Conservation (phyloP, 768 basidiomycete genomes). For the Boletus eberwhitei region DNA sequence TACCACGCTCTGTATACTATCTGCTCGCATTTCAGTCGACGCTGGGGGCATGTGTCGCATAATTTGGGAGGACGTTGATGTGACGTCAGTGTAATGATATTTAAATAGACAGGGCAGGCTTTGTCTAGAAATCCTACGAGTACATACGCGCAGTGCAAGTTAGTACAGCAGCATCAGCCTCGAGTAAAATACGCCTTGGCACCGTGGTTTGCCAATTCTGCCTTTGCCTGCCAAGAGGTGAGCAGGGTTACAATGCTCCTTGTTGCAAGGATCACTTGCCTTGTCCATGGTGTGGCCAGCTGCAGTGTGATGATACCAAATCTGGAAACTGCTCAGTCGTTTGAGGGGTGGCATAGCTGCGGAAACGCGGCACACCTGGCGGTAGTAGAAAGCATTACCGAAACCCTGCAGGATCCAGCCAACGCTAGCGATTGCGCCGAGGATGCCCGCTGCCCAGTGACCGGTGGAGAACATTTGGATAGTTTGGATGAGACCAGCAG, state of each 20-base stretch:
- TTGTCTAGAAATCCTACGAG: slow-evolving; percentile 9
- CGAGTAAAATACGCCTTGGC: slow-evolving; percentile 87
- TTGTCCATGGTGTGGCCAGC: slow-evolving; percentile 89
- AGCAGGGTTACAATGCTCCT: neutral
- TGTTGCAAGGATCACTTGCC: slow-evolving; percentile 38
- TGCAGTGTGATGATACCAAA: slow-evolving; percentile 73
- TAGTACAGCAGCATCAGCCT: slow-evolving; percentile 43
- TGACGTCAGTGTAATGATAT: slow-evolving; percentile 13
- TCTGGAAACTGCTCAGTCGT: slow-evolving; percentile 39
- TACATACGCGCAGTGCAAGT: slow-evolving; percentile 18
- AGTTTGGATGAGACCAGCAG: slow-evolving; percentile 92
- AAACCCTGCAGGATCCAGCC: slow-evolving; percentile 88
- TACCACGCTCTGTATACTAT: slow-evolving; percentile 22
- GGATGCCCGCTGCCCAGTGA: slow-evolving; percentile 74
- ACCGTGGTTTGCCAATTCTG: slow-evolving; percentile 78
- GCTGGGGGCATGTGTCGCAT: slow-evolving; percentile 7
- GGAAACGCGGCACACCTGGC: slow-evolving; percentile 49
- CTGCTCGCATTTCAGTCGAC: slow-evolving; percentile 60
- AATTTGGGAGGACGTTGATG: neutral
- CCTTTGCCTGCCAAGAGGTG: slow-evolving; percentile 58
- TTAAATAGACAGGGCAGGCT: neutral
- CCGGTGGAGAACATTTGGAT: slow-evolving; percentile 74
- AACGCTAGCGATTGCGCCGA: slow-evolving; percentile 75
- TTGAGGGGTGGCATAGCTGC: slow-evolving; percentile 1
- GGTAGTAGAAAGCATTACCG: slow-evolving; percentile 78